A percentile compares a stretch with the other conserved stretches of the same genome.
These are phyloP conservation scores for Sarcomyxa edulis DNA, from an alignment of 768 basidiomycete genomes.

Conservation along the genomic window DNA sequence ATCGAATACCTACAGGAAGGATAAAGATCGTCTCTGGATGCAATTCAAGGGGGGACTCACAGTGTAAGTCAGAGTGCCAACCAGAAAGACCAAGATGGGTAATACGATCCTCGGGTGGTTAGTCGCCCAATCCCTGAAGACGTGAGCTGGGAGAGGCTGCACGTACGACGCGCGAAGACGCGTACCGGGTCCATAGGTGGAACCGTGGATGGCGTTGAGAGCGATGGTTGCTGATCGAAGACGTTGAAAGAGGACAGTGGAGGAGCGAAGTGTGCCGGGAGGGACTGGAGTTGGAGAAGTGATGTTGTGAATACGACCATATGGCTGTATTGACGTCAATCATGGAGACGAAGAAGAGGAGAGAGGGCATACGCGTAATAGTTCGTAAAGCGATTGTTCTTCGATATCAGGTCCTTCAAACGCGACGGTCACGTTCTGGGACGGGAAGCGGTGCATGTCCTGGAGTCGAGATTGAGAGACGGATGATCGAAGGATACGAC, in stretches of 20 bases:
- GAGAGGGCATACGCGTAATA: constrained; percentile 57
- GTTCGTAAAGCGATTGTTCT: constrained; percentile 73
- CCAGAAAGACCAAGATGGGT: constrained; percentile 75
- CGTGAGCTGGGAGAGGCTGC: constrained; percentile 59
- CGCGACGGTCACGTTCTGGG: constrained; percentile 62
- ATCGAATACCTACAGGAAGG: constrained; percentile 72
- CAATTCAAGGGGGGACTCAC: constrained; percentile 35
- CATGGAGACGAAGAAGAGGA: constrained; percentile 1
- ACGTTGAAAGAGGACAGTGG: constrained; percentile 56
- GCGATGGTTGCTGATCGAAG: constrained; percentile 73
- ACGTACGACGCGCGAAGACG: constrained; percentile 54
- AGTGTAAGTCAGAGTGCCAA: constrained; percentile 89
- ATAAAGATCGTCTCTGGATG: too few species aligned
- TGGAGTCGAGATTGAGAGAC: constrained; percentile 20
- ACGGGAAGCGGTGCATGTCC: constrained; percentile 86
- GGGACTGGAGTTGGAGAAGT: constrained; percentile 53
- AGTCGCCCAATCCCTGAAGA: constrained; percentile 73
- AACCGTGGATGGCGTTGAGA: constrained; percentile 74
- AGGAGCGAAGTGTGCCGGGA: constrained; percentile 60
- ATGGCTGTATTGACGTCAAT: constrained; percentile 54
- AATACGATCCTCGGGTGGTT: constrained; percentile 83
- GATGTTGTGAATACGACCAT: constrained; percentile 74
- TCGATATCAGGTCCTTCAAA: constrained; percentile 88
- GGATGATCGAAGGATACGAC: not conserved
- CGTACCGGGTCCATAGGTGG: constrained; percentile 28